Evolutionary conservation across 1,139 yeast species (phyloP).

Genomic region (Debaryomyces nepalensis): DNA sequence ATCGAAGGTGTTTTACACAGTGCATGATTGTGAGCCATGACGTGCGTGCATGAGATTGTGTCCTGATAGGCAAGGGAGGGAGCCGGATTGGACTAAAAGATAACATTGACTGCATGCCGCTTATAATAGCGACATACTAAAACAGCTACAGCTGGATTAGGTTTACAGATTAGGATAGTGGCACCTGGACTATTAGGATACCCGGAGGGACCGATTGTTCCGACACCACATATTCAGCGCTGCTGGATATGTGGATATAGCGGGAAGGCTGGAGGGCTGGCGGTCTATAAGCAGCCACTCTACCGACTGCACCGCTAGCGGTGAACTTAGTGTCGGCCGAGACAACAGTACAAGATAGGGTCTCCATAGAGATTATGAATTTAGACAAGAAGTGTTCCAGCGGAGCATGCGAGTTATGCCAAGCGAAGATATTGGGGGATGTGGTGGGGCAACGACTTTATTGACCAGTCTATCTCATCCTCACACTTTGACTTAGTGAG

Average conservation of each 20-base stretch:
- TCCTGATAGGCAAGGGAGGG: neutral
- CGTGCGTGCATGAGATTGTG: neutral
- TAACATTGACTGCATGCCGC: slow-evolving; percentile 1
- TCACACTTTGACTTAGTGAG: neutral
- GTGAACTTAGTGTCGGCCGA: neutral
- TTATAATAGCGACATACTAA: neutral
- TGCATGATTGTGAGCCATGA: neutral
- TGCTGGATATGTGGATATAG: neutral
- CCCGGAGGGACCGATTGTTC: slow-evolving; percentile 5
- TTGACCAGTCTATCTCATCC: too few relatives aligned
- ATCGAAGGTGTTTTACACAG: neutral
- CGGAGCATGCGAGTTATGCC: too few relatives aligned
- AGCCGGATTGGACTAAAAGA: neutral
- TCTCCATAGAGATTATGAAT: too few relatives aligned
- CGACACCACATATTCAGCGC: neutral
- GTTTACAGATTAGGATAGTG: slow-evolving; percentile 4
- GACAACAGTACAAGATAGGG: too few relatives aligned
- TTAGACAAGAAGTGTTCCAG: too few relatives aligned
- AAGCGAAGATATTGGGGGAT: too few relatives aligned
- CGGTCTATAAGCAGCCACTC: too few relatives aligned
- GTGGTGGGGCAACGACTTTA: too few relatives aligned
- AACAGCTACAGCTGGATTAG: slow-evolving; percentile 3
- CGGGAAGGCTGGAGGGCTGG: slow-evolving; percentile 1
- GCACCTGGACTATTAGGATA: slow-evolving; percentile 1
- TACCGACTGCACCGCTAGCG: neutral